Percentiles rank a stretch among this genome's conserved stretches.
phyloP scores from a whole-genome alignment of 192 early-diverging fungal species.

The Backusella liffmaniae region DNA sequence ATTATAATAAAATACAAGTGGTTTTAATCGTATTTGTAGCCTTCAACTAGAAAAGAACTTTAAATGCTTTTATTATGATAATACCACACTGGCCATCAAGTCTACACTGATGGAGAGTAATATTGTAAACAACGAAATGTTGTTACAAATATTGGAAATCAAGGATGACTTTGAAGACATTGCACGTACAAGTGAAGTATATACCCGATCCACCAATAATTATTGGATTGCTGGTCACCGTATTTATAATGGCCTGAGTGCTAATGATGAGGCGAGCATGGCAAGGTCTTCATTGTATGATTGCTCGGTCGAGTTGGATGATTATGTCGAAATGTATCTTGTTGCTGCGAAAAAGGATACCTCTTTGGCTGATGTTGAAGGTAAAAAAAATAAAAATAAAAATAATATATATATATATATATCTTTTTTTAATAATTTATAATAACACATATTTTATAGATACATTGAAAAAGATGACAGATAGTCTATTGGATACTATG shows the following conservation, averaged over 20 bases:
- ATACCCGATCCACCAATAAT: conserved; percentile 50
- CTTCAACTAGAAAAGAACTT: conserved; percentile 28
- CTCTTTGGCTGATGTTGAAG: conserved; percentile 53
- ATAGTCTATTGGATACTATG: conserved; percentile 18
- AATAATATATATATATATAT: neutral
- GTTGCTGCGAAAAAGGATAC: conserved; percentile 58
- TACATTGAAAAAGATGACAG: conserved; percentile 22
- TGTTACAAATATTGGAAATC: conserved; percentile 49
- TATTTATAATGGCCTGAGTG: conserved; percentile 11
- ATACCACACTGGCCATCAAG: conserved; percentile 53
- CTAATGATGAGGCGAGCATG: neutral
- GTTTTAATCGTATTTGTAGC: neutral
- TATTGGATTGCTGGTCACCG: conserved; percentile 57
- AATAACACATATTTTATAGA: conserved; percentile 11
- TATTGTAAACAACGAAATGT: conserved; percentile 47
- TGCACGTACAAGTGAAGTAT: conserved; percentile 45
- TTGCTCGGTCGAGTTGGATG: conserved; percentile 16
- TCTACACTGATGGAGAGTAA: conserved; percentile 28
- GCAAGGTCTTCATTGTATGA: conserved; percentile 10
- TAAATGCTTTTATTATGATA: conserved; percentile 42
- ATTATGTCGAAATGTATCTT: conserved; percentile 52
- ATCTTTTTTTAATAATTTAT: neutral
- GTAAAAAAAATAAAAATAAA: conserved; percentile 33
- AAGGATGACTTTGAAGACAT: conserved; percentile 54
- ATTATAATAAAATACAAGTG: too few relatives aligned